A percentile compares a stretch with the other conserved stretches of the same genome.
Conservation (phyloP, 257 asterid species). For the Penstemon davidsonii region DNA sequence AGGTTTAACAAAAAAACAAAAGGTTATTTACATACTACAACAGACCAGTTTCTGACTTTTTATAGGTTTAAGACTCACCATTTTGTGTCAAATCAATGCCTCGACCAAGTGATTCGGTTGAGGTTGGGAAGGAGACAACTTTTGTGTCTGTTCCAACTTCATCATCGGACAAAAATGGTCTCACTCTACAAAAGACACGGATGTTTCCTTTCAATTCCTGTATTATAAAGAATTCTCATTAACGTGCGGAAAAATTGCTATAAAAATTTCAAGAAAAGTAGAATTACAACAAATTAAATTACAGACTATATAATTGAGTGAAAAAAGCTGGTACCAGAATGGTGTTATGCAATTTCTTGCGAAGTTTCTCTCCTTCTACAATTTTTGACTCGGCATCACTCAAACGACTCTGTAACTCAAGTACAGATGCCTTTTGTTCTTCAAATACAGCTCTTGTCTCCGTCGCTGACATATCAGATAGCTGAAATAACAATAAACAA, state of each 20-base stretch:
- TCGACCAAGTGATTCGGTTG: slow-evolving; percentile 68
- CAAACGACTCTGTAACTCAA: slow-evolving; percentile 61
- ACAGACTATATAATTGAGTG: not conserved
- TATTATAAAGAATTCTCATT: slow-evolving; percentile 13
- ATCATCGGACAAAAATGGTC: slow-evolving; percentile 83
- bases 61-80: slow-evolving; percentile 43
- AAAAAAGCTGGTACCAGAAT: slow-evolving; percentile 60
- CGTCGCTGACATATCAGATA: slow-evolving; percentile 62
- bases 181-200: slow-evolving; percentile 91
- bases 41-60: not conserved
- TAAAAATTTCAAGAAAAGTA: not conserved
- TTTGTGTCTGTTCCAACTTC: slow-evolving; percentile 57
- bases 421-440: slow-evolving; percentile 50
- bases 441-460: slow-evolving; percentile 74
- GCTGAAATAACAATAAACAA: slow-evolving; percentile 39
- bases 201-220: slow-evolving; percentile 97
- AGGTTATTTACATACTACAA: not conserved
- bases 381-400: slow-evolving; percentile 79
- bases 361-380: slow-evolving; percentile 81
- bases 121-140: slow-evolving; percentile 70
- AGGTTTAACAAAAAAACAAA: slow-evolving; percentile 3
- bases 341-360: slow-evolving; percentile 90
- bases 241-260: not conserved
- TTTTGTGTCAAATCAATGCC: slow-evolving; percentile 78
- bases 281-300: slow-evolving; percentile 8